Conservation (phyloP, 768 basidiomycete species). For the Russula virescens region DNA sequence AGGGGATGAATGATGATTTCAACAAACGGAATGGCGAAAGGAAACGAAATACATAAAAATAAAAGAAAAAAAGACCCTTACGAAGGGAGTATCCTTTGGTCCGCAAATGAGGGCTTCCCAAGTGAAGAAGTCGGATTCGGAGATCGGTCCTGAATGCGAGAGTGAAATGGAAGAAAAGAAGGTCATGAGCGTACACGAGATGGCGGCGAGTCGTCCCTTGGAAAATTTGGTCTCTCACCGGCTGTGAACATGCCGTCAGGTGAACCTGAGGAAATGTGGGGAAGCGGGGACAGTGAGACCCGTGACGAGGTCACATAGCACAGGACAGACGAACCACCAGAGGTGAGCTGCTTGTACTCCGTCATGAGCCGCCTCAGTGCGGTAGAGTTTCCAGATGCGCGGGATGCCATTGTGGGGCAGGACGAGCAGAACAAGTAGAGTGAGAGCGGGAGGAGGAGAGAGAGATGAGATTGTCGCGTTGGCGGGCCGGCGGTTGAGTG, state of each 20-base stretch:
- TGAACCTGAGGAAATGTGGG: constrained; percentile 44
- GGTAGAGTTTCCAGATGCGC: constrained; percentile 53
- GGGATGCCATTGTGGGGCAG: constrained; percentile 42
- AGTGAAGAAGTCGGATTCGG: constrained; percentile 90
- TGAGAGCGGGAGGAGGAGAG: too few relatives aligned
- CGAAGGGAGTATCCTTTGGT: constrained; percentile 92
- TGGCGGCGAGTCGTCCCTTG: neutral
- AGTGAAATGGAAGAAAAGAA: neutral
- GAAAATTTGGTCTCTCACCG: constrained; percentile 39
- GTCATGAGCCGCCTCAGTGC: constrained; percentile 87
- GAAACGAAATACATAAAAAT: neutral
- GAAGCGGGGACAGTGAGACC: neutral
- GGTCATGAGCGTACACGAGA: neutral
- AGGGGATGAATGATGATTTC: neutral
- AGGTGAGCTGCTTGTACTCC: constrained; percentile 81
- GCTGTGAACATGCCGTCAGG: constrained; percentile 98
- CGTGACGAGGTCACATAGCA: neutral
- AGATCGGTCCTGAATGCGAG: constrained; percentile 59
- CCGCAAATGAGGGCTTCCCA: constrained; percentile 96
- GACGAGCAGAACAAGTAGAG: too few relatives aligned
- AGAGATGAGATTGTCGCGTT: too few relatives aligned
- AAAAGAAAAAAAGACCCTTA: constrained; percentile 36
- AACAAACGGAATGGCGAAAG: neutral
- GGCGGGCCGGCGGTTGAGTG: neutral
- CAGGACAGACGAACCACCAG: constrained; percentile 50